Evolutionary conservation across 2,329 filamentous ascomycete genomes (phyloP), one percentile per base, ranked within the genome.

Genomic region (Apiospora aurea): DNA sequence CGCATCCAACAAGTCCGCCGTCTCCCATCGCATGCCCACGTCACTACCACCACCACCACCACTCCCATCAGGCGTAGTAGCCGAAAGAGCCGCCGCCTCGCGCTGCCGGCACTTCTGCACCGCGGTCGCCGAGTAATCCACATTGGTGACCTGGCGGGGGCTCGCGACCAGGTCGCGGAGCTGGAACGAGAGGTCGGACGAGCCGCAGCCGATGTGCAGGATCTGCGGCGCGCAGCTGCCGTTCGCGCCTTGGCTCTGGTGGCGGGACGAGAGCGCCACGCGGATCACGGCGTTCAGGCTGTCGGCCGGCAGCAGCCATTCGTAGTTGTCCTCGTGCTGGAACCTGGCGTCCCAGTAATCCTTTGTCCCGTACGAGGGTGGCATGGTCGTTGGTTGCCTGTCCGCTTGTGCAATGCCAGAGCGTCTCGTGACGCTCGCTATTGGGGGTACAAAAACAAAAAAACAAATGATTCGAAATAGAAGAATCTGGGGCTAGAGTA

Each of bases 311-410:
- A 69, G 21, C n/a, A 71, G 47, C 70, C 70, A 71, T 16, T 71
- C 70, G 26, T 67, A 71, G 16, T 51, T 47, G 24, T 67, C 49
- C n/a, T 69, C 64, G n/a, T 29, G 67, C 34, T 49, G 49, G 47
- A 71, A 71, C 18, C 70, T 47, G 18, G 51, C 47, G 16, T 71
- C 70, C 64, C 70, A 71, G 70, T 71, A 71, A 24, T 38, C 70
- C 24, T 71, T 64, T 10, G 70, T 68, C 4, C 70, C 70, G 49
- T 71, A 71, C 4, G 70, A 69, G 2, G 70, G 70, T 26, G 70
- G 70, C 70, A 71, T 71, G 57, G 4, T 41, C 8, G 38, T n/a
- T 2, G 11, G 38, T n/a, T 2, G 13, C 29, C 29, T 13, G 53
- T 4, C 2, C 8, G 26, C n/a, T 21, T 13, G 8, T 3, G 47